phyloP scores from a whole-genome alignment of 1,284 basidiomycete species.

The Papiliotrema terrestris region DNA sequence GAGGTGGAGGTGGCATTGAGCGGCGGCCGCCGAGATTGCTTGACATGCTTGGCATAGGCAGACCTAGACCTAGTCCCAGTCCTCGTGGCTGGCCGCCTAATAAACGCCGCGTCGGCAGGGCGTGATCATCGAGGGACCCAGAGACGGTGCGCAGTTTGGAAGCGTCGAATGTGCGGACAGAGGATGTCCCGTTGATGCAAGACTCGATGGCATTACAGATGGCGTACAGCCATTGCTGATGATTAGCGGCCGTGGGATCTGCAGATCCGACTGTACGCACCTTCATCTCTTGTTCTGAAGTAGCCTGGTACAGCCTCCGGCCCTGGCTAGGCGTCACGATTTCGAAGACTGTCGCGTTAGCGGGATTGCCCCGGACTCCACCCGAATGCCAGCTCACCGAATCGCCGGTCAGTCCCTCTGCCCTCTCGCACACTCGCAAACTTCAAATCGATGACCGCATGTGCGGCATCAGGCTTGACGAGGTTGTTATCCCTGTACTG shows the following conservation, averaged over 20 bases:
- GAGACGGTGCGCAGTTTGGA: slow-evolving; percentile 30
- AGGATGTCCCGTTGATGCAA: slow-evolving; percentile 52
- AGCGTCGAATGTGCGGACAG: slow-evolving; percentile 47
- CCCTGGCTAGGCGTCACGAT: slow-evolving; percentile 52
- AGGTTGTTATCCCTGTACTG: slow-evolving; percentile 42
- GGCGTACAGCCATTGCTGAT: slow-evolving; percentile 52
- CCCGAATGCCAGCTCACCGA: slow-evolving; percentile 25
- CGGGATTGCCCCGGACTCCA: not conserved
- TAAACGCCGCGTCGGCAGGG: slow-evolving; percentile 17
- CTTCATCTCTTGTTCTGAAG: slow-evolving; percentile 50
- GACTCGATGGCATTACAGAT: slow-evolving; percentile 55
- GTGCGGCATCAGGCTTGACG: slow-evolving; percentile 31
- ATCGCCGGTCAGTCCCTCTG: slow-evolving; percentile 46
- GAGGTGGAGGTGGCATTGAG: slow-evolving; percentile 31
- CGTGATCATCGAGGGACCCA: slow-evolving; percentile 34
- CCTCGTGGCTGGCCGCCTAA: not conserved
- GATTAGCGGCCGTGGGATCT: slow-evolving; percentile 3
- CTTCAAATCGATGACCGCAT: slow-evolving; percentile 47
- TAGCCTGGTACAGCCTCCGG: slow-evolving; percentile 53
- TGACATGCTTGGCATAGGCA: slow-evolving; percentile 14
- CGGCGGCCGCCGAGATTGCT: slow-evolving; percentile 12
- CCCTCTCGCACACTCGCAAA: slow-evolving; percentile 49
- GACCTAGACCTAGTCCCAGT: slow-evolving; percentile 15
- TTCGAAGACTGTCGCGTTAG: slow-evolving; percentile 49
- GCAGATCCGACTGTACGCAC: slow-evolving; percentile 13